A percentile compares a stretch with the other conserved stretches of the same genome.
phyloP scores from a whole-genome alignment of 805 yeast species.

The Tetrapisispora fleetii region DNA sequence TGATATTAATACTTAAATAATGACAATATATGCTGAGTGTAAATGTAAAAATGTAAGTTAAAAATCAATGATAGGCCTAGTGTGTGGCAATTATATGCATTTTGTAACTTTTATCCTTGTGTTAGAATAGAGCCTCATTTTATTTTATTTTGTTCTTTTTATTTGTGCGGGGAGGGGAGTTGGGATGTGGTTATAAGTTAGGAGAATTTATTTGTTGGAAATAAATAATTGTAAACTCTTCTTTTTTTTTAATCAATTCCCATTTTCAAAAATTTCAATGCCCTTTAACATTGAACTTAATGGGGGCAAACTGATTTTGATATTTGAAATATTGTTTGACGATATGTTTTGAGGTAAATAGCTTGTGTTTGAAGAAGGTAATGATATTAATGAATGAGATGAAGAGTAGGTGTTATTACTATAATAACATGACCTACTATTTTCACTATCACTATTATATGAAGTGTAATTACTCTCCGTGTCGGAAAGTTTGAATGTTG shows the following conservation, averaged over 20 bases:
- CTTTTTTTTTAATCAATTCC: neutral
- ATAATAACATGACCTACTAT: neutral
- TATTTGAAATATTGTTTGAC: neutral
- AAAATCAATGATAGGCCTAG: neutral
- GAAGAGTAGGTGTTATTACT: neutral
- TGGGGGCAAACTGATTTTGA: slow-evolving; percentile 16
- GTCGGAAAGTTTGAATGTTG: neutral
- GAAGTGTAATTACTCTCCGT: neutral
- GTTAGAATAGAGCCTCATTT: no score
- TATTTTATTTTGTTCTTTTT: no score
- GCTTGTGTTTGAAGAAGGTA: neutral
- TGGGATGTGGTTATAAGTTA: no score
- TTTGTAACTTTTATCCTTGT: no score
- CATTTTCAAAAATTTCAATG: slow-evolving; percentile 8
- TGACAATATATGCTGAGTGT: slow-evolving; percentile 1
- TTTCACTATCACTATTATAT: slow-evolving; percentile 1
- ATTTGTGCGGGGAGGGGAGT: neutral
- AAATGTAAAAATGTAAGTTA: neutral
- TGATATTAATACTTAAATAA: neutral
- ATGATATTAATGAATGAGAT: neutral
- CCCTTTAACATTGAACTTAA: slow-evolving; percentile 13
- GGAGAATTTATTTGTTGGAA: no score
- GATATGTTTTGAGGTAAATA: neutral
- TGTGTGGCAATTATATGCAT: no score
- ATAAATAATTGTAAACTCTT: no score